Conservation (phyloP, 2,329 filamentous ascomycete species). For the Aspergillus pseudoterreus region DNA sequence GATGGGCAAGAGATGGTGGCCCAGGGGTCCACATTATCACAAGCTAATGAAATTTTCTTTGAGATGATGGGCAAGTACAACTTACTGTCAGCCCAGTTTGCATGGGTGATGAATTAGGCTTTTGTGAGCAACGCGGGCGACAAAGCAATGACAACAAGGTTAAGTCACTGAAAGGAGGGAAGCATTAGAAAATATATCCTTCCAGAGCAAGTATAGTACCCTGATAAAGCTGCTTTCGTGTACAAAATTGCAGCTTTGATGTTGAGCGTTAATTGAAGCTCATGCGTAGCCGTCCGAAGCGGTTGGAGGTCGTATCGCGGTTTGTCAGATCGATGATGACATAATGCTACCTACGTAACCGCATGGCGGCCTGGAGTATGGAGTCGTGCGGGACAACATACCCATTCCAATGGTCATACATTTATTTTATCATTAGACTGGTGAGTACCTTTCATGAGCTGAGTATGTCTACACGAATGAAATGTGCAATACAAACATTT, state of each 20-base stretch:
- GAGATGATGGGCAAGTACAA: conserved; percentile 18
- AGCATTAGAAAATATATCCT: not conserved
- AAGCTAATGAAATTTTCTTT: not conserved
- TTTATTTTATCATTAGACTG: no score
- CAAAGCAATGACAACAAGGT: conserved; percentile 6
- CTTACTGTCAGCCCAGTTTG: conserved; percentile 24
- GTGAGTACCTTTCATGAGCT: no score
- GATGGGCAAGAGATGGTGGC: not conserved
- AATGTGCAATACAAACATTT: not conserved
- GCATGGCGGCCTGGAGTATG: conserved; percentile 16
- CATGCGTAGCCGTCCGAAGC: conserved; percentile 14
- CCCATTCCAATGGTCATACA: no score
- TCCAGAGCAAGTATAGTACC: not conserved
- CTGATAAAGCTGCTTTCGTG: conserved; percentile 7
- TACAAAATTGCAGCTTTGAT: conserved; percentile 7
- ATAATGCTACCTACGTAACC: conserved; percentile 24
- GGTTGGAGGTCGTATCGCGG: conserved; percentile 14
- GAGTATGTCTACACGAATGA: not conserved
- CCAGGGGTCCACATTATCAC: not conserved
- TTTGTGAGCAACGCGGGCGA: conserved; percentile 14
- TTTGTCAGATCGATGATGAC: conserved; percentile 22
- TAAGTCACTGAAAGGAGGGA: not conserved
- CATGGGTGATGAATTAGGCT: conserved; percentile 20
- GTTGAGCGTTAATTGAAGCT: conserved; percentile 13
- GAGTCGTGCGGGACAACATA: not conserved